Conservation (phyloP, 2,329 filamentous ascomycete species). For the Hansfordia pulvinata region DNA sequence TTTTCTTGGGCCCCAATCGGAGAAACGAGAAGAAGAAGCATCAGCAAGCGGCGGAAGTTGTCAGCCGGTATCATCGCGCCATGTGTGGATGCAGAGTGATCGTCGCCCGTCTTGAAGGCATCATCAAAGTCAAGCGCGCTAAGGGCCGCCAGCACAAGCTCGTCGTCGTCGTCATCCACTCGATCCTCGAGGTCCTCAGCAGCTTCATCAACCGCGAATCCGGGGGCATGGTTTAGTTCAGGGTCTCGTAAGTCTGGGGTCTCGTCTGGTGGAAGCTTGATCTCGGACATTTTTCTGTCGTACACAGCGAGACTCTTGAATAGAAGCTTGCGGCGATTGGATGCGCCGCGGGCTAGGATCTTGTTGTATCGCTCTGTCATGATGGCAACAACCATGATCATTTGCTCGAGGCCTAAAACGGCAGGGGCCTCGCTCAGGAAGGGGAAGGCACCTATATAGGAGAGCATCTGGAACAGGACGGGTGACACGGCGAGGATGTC, state of each 20-base stretch:
- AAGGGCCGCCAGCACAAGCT: slow-evolving; percentile 54
- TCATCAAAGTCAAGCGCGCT: slow-evolving; percentile 53
- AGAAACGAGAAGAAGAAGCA: slow-evolving; percentile 54
- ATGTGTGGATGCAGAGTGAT: slow-evolving; percentile 30
- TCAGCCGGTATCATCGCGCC: slow-evolving; percentile 61
- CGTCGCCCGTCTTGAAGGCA: slow-evolving; percentile 39
- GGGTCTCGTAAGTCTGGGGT: slow-evolving; percentile 1
- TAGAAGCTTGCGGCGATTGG: slow-evolving; percentile 47
- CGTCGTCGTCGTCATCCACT: slow-evolving; percentile 38
- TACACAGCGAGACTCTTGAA: slow-evolving; percentile 62
- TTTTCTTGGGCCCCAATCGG: slow-evolving; percentile 52
- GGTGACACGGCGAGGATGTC: slow-evolving; percentile 54
- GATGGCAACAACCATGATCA: slow-evolving; percentile 60
- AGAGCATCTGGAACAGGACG: slow-evolving; percentile 58
- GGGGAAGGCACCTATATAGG: slow-evolving; percentile 60
- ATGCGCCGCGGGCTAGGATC: slow-evolving; percentile 43
- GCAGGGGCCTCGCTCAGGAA: slow-evolving; percentile 58
- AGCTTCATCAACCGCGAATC: slow-evolving; percentile 32
- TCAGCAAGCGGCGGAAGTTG: slow-evolving; percentile 56
- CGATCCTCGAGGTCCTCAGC: slow-evolving; percentile 25
- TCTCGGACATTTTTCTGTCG: slow-evolving; percentile 39
- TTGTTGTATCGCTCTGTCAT: slow-evolving; percentile 56
- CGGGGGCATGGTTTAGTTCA: slow-evolving; percentile 13
- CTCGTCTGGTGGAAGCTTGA: slow-evolving; percentile 5
- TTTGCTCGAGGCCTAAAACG: slow-evolving; percentile 53